Base-by-base conservation (phyloP, 2,329 filamentous ascomycete species). In the Alternaria conjuncta region DNA sequence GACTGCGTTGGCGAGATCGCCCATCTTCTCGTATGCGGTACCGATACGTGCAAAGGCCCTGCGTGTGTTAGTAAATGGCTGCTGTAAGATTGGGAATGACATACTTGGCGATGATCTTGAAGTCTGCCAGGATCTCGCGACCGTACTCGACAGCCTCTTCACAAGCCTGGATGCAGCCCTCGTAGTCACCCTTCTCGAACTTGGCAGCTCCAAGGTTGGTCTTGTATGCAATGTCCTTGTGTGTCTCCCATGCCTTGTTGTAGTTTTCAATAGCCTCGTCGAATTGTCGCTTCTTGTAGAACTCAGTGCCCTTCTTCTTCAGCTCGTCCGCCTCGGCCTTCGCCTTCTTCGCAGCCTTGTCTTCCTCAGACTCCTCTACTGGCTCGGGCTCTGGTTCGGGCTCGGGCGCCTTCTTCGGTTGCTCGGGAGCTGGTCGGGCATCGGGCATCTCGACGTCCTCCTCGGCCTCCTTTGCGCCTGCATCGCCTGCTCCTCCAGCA, bases 261-360 rank as follows among this genome's bases (percentile, higher is more conserved):
- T 99, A 99, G 84, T 99, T 93, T 78, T 90, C 89, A 75, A 99
- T 97, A 55, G 96, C 96, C 77, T 92, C 89, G 75, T 98, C 96
- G 71, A 99, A 97, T 78, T 97, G 90, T 72, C 93, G 91, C 88
- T 98, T 98, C 90, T 99, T 99, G 87, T 99, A 99, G 80, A 91
- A 90, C 73, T 96, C 93, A 13, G 95, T 99, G 61, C 96, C 96
- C 61, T 96, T 85, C 28, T 90, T 92, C 88, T 99, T 99, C 83
- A 97, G 92, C 79, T 94, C 92, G 74, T 99, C 96, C 47, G 94
- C 96, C 67, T 92, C 93, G 75, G 91, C 92, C 85, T 98, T 97
- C 44, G 93, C 93, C 85, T 96, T 92, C 83, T 92, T 92, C 82
- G 94, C 94, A 65, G 92, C 92, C 60, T 89, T 79, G 1, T 90